Evolutionary conservation across 2,329 filamentous ascomycete species (phyloP).

Genomic region (Colletotrichum spinosum): DNA sequence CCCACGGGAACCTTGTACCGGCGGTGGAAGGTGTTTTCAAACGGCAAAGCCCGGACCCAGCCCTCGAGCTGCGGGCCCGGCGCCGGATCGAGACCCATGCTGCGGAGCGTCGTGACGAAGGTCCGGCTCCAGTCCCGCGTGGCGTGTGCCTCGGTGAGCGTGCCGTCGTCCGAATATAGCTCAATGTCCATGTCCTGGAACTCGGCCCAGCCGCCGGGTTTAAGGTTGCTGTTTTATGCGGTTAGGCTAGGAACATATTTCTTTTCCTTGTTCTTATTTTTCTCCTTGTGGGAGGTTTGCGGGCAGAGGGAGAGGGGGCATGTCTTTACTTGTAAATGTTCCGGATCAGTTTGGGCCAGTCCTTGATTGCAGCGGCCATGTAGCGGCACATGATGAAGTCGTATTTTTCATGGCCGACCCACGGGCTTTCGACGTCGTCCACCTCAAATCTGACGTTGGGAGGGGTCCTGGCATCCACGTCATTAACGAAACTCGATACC

Average conservation of each 20-base stretch:
- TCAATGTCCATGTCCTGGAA: conserved; percentile 40
- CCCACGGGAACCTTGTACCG: conserved; percentile 51
- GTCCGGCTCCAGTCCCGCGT: conserved; percentile 35
- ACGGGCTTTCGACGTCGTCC: conserved; percentile 49
- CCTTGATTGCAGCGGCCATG: conserved; percentile 45
- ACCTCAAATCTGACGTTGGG: conserved; percentile 51
- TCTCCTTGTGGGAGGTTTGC: too few species aligned
- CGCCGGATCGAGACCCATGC: conserved; percentile 1
- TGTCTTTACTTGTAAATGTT: conserved; percentile 40
- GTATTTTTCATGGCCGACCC: conserved; percentile 42
- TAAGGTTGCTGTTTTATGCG: not conserved
- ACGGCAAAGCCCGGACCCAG: conserved; percentile 43
- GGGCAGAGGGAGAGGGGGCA: too few species aligned
- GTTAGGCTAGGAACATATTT: too few species aligned
- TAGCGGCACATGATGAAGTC: conserved; percentile 52
- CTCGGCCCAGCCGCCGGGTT: conserved; percentile 47
- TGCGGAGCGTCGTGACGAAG: conserved; percentile 45
- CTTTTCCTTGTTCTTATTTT: too few species aligned
- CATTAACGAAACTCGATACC: too few species aligned
- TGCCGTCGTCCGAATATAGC: conserved; percentile 41
- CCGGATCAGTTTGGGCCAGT: conserved; percentile 44
- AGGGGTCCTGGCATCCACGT: conserved; percentile 39
- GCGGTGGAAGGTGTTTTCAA: conserved; percentile 46
- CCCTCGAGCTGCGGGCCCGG: conserved; percentile 40
- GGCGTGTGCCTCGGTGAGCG: conserved; percentile 28